Percentiles rank a stretch among this genome's conserved stretches.
Conservation (phyloP, 2,329 filamentous ascomycete species). For the Raffaelea albimanens region DNA sequence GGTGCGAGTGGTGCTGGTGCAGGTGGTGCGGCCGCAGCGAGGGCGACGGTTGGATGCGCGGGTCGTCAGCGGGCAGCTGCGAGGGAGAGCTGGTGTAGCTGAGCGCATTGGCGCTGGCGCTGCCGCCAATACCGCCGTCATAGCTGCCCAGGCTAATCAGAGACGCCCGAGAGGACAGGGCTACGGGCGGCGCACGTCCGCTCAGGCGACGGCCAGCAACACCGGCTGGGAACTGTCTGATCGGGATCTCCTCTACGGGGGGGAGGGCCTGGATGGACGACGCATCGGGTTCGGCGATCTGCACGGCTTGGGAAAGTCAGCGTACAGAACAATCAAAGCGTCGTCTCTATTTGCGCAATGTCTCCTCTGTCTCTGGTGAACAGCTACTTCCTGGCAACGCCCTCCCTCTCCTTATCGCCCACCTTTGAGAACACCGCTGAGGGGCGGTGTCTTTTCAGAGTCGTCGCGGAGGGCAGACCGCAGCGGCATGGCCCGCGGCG, state of each 20-base stretch:
- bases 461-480: slow-evolving; percentile 28
- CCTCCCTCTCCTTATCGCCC: too few species aligned
- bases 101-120: not conserved
- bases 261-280: slow-evolving; percentile 9
- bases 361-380: too few species aligned
- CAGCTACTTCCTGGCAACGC: too few species aligned
- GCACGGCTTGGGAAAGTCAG: slow-evolving; percentile 35
- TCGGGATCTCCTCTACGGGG: slow-evolving; percentile 24
- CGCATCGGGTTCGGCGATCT: slow-evolving; percentile 44
- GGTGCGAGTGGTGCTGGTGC: slow-evolving; percentile 29
- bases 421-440: slow-evolving; percentile 11
- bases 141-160: slow-evolving; percentile 23
- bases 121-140: not conserved
- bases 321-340: too few species aligned
- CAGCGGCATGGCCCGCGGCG: slow-evolving; percentile 19
- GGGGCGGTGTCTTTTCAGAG: slow-evolving; percentile 11
- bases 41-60: slow-evolving; percentile 6
- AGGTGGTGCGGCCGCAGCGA: slow-evolving; percentile 14
- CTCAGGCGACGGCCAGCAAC: slow-evolving; percentile 31
- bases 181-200: slow-evolving; percentile 26
- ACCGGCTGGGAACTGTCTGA: slow-evolving; percentile 35
- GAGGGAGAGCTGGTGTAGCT: slow-evolving; percentile 14
- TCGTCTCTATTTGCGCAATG: too few species aligned
- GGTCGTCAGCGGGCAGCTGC: not conserved
- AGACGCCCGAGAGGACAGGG: slow-evolving; percentile 35